Base-by-base conservation (phyloP, 768 basidiomycete species). In the Lactarius deliciosus region DNA sequence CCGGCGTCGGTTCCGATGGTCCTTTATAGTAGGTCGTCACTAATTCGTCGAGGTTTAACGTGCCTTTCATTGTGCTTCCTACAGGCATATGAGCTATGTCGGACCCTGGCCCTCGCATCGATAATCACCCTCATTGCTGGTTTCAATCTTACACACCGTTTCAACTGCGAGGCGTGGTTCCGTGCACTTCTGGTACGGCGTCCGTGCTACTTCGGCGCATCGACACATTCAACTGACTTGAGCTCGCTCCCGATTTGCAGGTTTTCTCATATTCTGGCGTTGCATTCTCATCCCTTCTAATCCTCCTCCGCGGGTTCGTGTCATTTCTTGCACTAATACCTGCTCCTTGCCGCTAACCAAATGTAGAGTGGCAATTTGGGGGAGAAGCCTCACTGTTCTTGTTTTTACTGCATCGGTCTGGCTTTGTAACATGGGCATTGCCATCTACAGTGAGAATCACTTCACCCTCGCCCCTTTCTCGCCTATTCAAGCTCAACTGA, bases 311-410 rank as follows among this genome's bases (percentile, higher is more conserved):
- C 20, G 63, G 63, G 63, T 64, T 38, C 34, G 63, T 36, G 32
- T 28, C 15, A 6, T 22, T 28, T 57, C 63, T 30, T 40, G 20
- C 22, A 2, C 36, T 8, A 4, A 25, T 25, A 6, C 45, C 61
- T 20, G 20, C 13, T 8, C 15, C n/a, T 54, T 16, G 11, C 28
- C 13, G 15, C 54, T 28, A 28, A 53, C 25, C 5, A 28, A 13
- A 22, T 13, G 18, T 57, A 64, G 63, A 32, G 55, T 64, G 30
- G 63, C 63, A 28, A 64, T 64, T 18, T 64, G 63, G 63, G 63
- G 54, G 25, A 54, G 63, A 16, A 55, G 41, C 25, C 3, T 30
- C 15, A n/a, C 13, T 18, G 55, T 64, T 18, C 54, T 64, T 6
- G 3, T 40, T 9, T 64, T 57, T 30, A 41, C 63, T 7, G 63